Conservation (phyloP, 2,329 filamentous ascomycete genomes). For the Pseudopithomyces chartarum region DNA sequence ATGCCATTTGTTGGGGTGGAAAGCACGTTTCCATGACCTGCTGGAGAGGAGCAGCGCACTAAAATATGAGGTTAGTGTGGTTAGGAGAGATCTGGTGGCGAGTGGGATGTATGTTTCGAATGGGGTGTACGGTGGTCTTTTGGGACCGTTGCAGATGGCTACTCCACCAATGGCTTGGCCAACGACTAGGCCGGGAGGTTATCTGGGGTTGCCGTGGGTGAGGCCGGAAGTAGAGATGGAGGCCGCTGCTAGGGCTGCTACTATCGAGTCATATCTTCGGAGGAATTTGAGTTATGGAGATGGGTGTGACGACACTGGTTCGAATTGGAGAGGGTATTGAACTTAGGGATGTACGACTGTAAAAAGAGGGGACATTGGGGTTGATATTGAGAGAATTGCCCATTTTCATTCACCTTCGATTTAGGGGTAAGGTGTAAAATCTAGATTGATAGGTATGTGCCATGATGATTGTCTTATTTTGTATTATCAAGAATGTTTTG, state of each 20-base stretch:
- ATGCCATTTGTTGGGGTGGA: constrained; percentile 17
- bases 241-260: background rate
- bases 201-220: constrained; percentile 5
- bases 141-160: background rate
- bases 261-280: background rate
- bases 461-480: too few relatives aligned
- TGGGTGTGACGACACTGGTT: background rate
- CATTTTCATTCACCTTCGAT: too few relatives aligned
- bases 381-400: too few relatives aligned
- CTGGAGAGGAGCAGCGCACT: constrained; percentile 21
- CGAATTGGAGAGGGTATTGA: background rate
- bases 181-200: background rate
- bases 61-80: constrained; percentile 31
- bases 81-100: constrained; percentile 16
- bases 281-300: background rate
- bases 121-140: background rate
- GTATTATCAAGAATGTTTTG: too few relatives aligned
- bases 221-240: constrained; percentile 3
- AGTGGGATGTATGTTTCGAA: constrained; percentile 12
- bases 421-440: too few relatives aligned
- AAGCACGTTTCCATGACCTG: constrained; percentile 19
- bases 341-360: too few relatives aligned
- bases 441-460: too few relatives aligned
- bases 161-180: background rate
- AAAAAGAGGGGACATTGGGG: too few relatives aligned